Base-by-base conservation (phyloP, 495 filamentous ascomycete species). In the Elasticomyces elasticus region DNA sequence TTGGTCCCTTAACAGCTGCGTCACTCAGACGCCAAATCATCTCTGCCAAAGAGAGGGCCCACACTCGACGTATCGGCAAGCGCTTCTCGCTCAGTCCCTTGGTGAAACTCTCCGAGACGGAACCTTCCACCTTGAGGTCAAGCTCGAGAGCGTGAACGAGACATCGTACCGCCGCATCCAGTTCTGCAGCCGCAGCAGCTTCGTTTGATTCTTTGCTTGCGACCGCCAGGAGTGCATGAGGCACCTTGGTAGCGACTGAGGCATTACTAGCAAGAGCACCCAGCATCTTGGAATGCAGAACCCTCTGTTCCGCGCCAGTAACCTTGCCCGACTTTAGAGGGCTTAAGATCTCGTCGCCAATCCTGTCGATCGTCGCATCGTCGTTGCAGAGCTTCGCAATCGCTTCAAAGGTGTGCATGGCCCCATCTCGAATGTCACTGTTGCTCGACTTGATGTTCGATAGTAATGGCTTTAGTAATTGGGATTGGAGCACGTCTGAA, bases 371-470 rank as follows among this genome's bases (percentile, higher is more conserved):
- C 13, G 72, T 65, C 2, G 70, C 57, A 24, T 76, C 72, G 52
- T 84, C 75, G 12, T 76, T 69, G 54, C 78, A 86, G 24, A 74
- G 75, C 3, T 67, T 65, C 11, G 79, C 71, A 17, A 88, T 67
- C 2, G 81, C 75, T 51, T 75, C 71, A 66, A 97, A 95, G 1
- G 83, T 85, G 20, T 74, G 75, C 11, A 87, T 63, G 20, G 85
- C 86, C 10, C 87, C 88, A 49, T 78, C 80, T 40, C 92, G 80
- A 49, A 96, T 87, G 1, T 64, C 67, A 3, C 77, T 69, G 62
- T 94, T 95, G 52, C 84, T 86, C 9, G 92, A 97, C 69, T 95
- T 97, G 70, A 86, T 74, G 67, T 85, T 95, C 19, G 87, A 79
- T 10, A 97, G 63, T 4, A 98, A 69, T 17, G 89, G 91, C 61